Percentiles rank a stretch among this genome's conserved stretches.
These are phyloP conservation scores for Quercus rubra DNA, from an alignment of 306 rosid species.

Conservation along the genomic window DNA sequence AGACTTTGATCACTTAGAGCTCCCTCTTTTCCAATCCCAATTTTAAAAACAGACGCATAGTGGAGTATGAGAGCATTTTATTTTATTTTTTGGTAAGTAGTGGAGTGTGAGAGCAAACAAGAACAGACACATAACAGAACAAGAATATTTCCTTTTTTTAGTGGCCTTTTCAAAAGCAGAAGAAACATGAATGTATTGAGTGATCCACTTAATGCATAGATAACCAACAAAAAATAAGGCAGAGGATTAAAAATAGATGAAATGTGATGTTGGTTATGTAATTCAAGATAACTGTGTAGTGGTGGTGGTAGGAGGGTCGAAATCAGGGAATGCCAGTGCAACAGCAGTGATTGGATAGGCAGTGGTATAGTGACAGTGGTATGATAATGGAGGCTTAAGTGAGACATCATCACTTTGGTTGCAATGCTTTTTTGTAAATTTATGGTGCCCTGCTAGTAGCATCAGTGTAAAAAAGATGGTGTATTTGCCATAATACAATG, in stretches of 20 bases:
- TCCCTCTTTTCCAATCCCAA: background rate
- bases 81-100: no score
- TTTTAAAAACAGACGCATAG: background rate
- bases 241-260: background rate
- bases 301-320: background rate
- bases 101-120: no score
- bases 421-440: background rate
- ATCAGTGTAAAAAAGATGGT: background rate
- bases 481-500: background rate
- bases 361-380: background rate
- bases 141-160: background rate
- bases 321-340: background rate
- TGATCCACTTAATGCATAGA: background rate
- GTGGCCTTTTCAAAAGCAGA: background rate
- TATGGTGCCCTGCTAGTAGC: background rate
- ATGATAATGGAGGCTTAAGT: background rate
- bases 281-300: background rate
- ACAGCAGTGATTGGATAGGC: background rate
- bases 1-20: background rate
- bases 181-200: background rate
- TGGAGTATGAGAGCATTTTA: no score
- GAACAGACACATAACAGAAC: no score
- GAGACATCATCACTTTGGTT: background rate
- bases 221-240: background rate
- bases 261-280: background rate